phyloP scores from a whole-genome alignment of 2,329 filamentous ascomycete genomes.

The Daldinia sp. region DNA sequence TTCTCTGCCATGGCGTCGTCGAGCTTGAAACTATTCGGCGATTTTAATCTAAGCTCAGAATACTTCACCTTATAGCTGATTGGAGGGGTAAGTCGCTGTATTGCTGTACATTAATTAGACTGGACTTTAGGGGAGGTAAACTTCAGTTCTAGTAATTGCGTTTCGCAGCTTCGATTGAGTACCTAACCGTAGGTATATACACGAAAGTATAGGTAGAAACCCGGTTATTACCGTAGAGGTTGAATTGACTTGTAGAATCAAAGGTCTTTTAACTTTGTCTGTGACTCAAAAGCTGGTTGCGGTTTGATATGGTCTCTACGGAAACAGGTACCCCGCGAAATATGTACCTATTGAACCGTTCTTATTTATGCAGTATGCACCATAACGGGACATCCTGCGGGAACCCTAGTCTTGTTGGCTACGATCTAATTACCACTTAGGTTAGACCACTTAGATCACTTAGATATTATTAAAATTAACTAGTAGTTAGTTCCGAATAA shows the following conservation, averaged over 20 bases:
- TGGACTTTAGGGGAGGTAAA: not conserved
- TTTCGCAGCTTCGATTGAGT: not conserved
- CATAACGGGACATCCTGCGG: not conserved
- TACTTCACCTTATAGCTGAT: not conserved
- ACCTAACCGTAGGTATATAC: not conserved
- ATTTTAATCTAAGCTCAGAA: not conserved
- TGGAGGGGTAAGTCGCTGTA: not conserved
- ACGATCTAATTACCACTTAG: not conserved
- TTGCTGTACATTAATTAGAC: no score
- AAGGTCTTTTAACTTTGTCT: not conserved
- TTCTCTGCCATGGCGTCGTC: not conserved
- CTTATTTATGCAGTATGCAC: slow-evolving; percentile 6
- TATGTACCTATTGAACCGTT: not conserved
- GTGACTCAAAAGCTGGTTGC: not conserved
- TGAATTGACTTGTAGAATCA: not conserved
- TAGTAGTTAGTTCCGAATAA: no score
- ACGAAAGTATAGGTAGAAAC: no score
- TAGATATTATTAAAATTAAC: no score
- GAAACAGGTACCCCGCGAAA: slow-evolving; percentile 5
- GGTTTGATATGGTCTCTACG: not conserved
- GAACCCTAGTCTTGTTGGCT: not conserved
- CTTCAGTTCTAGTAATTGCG: not conserved
- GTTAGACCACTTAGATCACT: no score
- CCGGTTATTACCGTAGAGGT: not conserved
- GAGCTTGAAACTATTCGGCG: not conserved